These are phyloP conservation scores for Tricholoma saponaceum DNA, from an alignment of 768 basidiomycete genomes.

Conservation along the genomic window DNA sequence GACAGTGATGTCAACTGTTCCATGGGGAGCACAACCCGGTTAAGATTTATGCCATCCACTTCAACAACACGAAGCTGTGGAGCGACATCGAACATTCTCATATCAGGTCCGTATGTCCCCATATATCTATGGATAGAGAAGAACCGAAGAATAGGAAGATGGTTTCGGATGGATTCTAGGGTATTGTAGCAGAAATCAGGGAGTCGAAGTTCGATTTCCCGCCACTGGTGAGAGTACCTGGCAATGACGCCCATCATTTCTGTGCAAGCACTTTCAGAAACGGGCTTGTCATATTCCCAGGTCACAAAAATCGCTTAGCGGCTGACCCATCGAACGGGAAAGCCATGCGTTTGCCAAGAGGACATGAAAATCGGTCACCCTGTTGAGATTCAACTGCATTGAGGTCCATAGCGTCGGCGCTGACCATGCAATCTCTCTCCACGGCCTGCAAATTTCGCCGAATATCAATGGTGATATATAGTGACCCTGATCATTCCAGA, in stretches of 20 bases:
- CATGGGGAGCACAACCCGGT: neutral
- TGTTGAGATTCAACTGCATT: neutral
- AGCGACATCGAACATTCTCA: neutral
- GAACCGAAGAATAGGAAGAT: neutral
- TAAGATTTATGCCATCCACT: neutral
- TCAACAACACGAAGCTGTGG: neutral
- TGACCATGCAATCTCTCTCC: neutral
- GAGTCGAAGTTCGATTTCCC: neutral
- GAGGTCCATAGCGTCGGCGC: neutral
- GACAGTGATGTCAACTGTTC: neutral
- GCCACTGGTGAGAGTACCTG: neutral
- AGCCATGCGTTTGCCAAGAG: neutral
- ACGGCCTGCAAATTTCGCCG: neutral
- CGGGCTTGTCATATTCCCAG: neutral
- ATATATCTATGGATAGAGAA: neutral
- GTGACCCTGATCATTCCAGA: neutral
- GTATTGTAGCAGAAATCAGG: neutral
- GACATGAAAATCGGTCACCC: neutral
- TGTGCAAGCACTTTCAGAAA: neutral
- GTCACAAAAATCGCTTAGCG: no score
- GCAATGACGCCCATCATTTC: no score
- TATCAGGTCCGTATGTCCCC: neutral
- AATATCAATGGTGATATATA: neutral
- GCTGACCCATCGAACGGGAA: neutral
- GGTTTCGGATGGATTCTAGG: neutral